phyloP scores from a whole-genome alignment of 2,329 filamentous ascomycete species.

The Clonostachys rosea region DNA sequence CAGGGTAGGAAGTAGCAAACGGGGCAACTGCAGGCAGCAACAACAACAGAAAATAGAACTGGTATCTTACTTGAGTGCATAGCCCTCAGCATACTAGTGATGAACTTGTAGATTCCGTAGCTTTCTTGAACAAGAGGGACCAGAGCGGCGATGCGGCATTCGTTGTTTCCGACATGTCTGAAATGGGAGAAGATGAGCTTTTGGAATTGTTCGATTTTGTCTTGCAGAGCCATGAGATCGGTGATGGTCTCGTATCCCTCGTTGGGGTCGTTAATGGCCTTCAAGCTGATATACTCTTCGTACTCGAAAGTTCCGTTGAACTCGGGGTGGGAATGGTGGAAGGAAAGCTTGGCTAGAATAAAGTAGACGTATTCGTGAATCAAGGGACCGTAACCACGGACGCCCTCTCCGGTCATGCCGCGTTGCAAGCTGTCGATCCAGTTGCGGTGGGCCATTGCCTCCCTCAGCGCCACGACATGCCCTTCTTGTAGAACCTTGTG shows the following conservation, averaged over 20 bases:
- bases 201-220: constrained; percentile 98
- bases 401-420: constrained; percentile 75
- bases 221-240: constrained; percentile 93
- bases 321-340: constrained; percentile 93
- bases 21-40: neutral
- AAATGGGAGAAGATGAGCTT: constrained; percentile 98
- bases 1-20: neutral
- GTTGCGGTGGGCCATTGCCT: constrained; percentile 80
- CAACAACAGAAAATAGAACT: neutral
- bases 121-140: constrained; percentile 95
- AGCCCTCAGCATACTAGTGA: constrained; percentile 96
- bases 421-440: constrained; percentile 93
- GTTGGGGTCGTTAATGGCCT: constrained; percentile 97
- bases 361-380: constrained; percentile 98
- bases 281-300: constrained; percentile 96
- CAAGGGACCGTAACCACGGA: constrained; percentile 85
- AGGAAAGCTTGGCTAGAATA: constrained; percentile 89
- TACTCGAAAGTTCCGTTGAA: constrained; percentile 99
- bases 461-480: constrained; percentile 79
- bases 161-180: constrained; percentile 85
- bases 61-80: constrained; percentile 81
- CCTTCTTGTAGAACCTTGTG: constrained; percentile 98
- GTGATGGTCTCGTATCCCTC: constrained; percentile 96
- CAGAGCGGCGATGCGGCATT: constrained; percentile 90
- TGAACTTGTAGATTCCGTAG: constrained; percentile 99